Base-by-base conservation (phyloP, 129 eudicot species). In the Escallonia rubra region DNA sequence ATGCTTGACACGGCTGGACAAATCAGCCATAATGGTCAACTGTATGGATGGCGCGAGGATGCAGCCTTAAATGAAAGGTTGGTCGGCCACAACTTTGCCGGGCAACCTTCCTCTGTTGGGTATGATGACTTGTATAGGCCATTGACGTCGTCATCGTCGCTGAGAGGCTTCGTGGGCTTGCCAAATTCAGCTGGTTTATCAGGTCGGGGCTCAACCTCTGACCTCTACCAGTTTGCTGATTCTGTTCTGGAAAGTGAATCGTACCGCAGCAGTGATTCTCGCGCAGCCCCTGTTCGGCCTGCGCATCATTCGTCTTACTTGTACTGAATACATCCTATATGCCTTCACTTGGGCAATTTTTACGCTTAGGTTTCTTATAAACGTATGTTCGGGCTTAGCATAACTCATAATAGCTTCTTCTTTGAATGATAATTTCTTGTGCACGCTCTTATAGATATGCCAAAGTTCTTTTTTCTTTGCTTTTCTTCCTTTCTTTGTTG, bases 221-320 rank as follows among this genome's bases (percentile, higher is more conserved):
- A 83, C 80, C 83, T 86, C 8, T 86, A 86, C 51, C 61, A 76
- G 50, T 83, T 86, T 72, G 86, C 80, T 14, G 94, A 86, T 77
- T 48, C 68, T 5, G 76, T 85, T 61, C 62, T 58, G 23, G 73
- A 79, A 50, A 71, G 69, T 10, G 91, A 74, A 75, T 38, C 72
- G 9, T 8, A 71, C 45, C 61, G 43, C 1, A 39, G 3, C 40
- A 10, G 59, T 55, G 44, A 47, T 76, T 38, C 68, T 14, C 61
- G 41, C 23, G 53, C 64, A 63, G 74, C 62, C 67, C 65, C 55
- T 23, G 50, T 13, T 40, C 40, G 42, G 71, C 61, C 74, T 59
- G 66, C 47, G 59, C 62, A 58, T 63, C 63, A 53, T 56, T 49
- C 78, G 13, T 44, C 82, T 13, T 51, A 73, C 71, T 65, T 73